A percentile compares a stretch with the other conserved stretches of the same genome.
Evolutionary conservation across 305 asterid genomes (phyloP).

Genomic region (Fraxinus dipetala): DNA sequence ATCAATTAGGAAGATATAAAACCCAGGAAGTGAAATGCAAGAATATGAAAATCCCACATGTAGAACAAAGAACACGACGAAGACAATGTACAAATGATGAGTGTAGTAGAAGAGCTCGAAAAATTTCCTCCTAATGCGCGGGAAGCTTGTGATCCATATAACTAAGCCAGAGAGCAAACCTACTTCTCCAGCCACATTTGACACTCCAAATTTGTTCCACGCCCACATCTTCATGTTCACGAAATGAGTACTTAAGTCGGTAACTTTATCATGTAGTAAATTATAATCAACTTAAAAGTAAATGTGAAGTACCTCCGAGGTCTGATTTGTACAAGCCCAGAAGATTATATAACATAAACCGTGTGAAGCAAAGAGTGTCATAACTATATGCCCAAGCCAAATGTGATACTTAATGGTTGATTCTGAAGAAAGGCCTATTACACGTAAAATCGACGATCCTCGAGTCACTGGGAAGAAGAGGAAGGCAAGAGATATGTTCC

Average conservation of each 20-base stretch:
- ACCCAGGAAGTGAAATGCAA: slow-evolving; percentile 47
- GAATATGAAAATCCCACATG: slow-evolving; percentile 43
- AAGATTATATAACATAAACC: slow-evolving; percentile 38
- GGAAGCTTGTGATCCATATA: slow-evolving; percentile 40
- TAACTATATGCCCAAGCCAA: slow-evolving; percentile 46
- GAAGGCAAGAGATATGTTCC: slow-evolving; percentile 45
- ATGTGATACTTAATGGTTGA: slow-evolving; percentile 48
- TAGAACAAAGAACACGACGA: slow-evolving; percentile 33
- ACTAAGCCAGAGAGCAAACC: slow-evolving; percentile 38
- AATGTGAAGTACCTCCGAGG: slow-evolving; percentile 31
- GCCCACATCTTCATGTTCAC: slow-evolving; percentile 33
- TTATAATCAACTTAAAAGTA: not conserved
- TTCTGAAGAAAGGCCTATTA: slow-evolving; percentile 50
- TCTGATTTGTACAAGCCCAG: slow-evolving; percentile 42
- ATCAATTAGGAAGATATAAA: slow-evolving; percentile 41
- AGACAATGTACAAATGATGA: slow-evolving; percentile 42
- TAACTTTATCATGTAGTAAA: not conserved
- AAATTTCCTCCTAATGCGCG: slow-evolving; percentile 32
- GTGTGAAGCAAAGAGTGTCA: slow-evolving; percentile 42
- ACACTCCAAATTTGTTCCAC: slow-evolving; percentile 37
- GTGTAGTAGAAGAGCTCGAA: slow-evolving; percentile 48
- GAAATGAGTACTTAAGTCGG: not conserved
- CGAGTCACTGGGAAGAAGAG: slow-evolving; percentile 53
- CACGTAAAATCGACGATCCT: slow-evolving; percentile 46
- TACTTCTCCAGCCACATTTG: slow-evolving; percentile 48